Conservation (phyloP, 163 green algal genomes). For the Scenedesmus sp. region DNA sequence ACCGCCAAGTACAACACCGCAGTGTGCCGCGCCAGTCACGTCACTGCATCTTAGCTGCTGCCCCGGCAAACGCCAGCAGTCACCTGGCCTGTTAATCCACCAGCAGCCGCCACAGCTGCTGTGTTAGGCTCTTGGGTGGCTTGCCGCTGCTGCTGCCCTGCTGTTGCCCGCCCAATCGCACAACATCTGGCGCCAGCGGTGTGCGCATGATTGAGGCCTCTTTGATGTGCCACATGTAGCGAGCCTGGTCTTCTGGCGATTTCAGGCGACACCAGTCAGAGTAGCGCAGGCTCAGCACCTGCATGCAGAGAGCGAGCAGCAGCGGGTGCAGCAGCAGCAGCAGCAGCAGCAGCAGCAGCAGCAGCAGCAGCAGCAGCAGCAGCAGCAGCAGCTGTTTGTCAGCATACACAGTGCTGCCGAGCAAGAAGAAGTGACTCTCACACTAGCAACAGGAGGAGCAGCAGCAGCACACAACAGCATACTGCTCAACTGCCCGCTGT, state of each 20-base stretch:
- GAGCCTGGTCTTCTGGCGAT: not conserved
- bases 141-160: not conserved
- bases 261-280: conserved; percentile 43
- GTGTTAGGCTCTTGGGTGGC: not conserved
- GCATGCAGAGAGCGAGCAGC: not conserved
- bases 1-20: not conserved
- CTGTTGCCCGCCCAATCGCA: not conserved
- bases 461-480: too few species aligned
- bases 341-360: too few species aligned
- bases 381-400: not conserved
- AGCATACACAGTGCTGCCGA: not conserved
- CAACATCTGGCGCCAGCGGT: conserved; percentile 33
- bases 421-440: too few species aligned
- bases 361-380: too few species aligned
- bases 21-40: not conserved
- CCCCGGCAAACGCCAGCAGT: not conserved
- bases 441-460: too few species aligned
- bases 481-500: too few species aligned
- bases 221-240: not conserved
- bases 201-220: not conserved
- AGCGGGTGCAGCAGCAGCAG: too few species aligned
- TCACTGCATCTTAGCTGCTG: not conserved
- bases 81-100: not conserved
- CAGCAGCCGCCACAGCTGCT: conserved; percentile 33
- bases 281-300: conserved; percentile 14